Conservation (phyloP, 805 yeast species). For the Suhomyces sp. region DNA sequence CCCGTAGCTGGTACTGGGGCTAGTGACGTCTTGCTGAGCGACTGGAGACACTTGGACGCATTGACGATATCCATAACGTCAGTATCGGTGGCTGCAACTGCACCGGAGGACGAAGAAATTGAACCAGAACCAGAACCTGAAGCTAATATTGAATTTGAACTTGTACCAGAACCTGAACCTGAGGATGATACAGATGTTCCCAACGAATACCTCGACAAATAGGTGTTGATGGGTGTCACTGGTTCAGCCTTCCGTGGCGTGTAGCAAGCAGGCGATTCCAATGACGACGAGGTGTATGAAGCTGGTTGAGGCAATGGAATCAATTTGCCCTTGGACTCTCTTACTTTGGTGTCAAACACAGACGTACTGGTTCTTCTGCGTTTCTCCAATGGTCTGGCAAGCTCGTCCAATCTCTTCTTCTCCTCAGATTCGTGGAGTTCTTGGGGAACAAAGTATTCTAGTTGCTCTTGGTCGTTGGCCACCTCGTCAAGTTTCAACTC, state of each 20-base stretch:
- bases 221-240: conserved; percentile 4
- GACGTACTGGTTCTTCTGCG: conserved; percentile 1
- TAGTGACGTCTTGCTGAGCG: conserved; percentile 17
- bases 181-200: neutral
- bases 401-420: neutral
- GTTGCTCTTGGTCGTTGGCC: conserved; percentile 11
- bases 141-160: no score
- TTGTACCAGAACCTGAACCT: no score
- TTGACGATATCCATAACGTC: conserved; percentile 33
- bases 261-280: conserved; percentile 1
- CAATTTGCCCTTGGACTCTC: neutral
- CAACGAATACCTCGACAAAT: conserved; percentile 1
- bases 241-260: conserved; percentile 4
- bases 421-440: neutral
- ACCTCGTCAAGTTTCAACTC: conserved; percentile 48
- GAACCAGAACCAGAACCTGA: no score
- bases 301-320: conserved; percentile 7
- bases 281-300: neutral
- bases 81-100: conserved; percentile 1
- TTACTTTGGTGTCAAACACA: neutral
- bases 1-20: no score
- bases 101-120: neutral
- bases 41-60: conserved; percentile 38
- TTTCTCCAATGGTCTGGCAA: neutral
- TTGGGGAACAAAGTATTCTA: conserved; percentile 5